Conservation (phyloP, 768 basidiomycete genomes). For the Boletus coccyginus region DNA sequence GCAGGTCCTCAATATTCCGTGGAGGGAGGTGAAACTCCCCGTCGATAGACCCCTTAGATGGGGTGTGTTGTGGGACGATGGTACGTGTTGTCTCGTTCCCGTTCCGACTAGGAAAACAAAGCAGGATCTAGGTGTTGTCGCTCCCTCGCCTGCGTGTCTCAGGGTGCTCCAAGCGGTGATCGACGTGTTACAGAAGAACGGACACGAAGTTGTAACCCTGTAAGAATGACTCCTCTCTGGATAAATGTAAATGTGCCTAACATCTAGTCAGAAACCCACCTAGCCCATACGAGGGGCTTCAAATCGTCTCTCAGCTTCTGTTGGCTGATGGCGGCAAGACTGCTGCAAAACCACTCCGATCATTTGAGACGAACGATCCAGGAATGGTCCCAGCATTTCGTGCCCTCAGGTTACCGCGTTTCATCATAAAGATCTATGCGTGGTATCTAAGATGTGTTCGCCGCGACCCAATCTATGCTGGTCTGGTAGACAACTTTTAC, state of each 20-base stretch:
- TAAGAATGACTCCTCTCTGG: conserved; percentile 19
- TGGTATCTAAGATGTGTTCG: conserved; percentile 53
- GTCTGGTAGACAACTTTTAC: conserved; percentile 46
- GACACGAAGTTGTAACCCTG: conserved; percentile 56
- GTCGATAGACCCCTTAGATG: conserved; percentile 53
- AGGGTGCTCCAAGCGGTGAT: conserved; percentile 52
- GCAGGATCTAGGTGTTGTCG: conserved; percentile 48
- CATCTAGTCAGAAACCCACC: conserved; percentile 25
- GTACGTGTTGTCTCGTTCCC: conserved; percentile 26
- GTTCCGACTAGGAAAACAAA: background rate
- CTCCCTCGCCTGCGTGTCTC: conserved; percentile 56
- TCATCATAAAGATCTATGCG: conserved; percentile 45
- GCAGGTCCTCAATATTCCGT: conserved; percentile 37
- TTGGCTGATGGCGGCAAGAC: conserved; percentile 49
- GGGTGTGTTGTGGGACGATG: conserved; percentile 65
- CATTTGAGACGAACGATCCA: conserved; percentile 47
- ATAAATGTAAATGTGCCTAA: background rate
- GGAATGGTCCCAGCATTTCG: conserved; percentile 41
- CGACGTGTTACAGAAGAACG: conserved; percentile 40
- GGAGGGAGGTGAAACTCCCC: conserved; percentile 38
- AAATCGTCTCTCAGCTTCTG: conserved; percentile 50
- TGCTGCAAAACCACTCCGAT: conserved; percentile 32
- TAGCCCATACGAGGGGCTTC: conserved; percentile 51
- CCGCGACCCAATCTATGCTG: conserved; percentile 52
- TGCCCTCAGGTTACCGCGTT: conserved; percentile 44